Conservation (phyloP, 805 yeast genomes). For the Candida pini region DNA sequence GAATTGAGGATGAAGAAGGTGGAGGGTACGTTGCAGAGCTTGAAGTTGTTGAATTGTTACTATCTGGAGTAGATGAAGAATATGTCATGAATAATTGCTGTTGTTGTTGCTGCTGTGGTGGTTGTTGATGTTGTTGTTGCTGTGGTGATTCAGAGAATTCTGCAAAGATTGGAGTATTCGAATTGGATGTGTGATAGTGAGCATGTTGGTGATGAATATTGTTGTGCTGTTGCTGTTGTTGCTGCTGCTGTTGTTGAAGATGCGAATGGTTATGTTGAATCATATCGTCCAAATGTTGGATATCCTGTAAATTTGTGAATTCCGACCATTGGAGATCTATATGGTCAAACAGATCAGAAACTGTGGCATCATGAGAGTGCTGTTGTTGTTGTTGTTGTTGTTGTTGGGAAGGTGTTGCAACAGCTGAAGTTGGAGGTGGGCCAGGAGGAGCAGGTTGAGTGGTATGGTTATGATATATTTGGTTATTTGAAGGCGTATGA, state of each 20-base stretch:
- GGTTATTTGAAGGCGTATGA: too few species aligned
- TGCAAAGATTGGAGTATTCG: not conserved
- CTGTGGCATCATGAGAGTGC: slow-evolving; percentile 4
- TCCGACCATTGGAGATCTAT: slow-evolving; percentile 22
- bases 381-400: not conserved
- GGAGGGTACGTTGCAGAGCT: too few species aligned
- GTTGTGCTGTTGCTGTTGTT: slow-evolving; percentile 2
- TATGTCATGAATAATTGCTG: not conserved
- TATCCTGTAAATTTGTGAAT: slow-evolving; percentile 19
- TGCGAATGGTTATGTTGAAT: slow-evolving; percentile 7
- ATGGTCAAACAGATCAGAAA: slow-evolving; percentile 14
- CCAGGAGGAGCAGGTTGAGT: not conserved
- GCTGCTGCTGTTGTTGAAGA: slow-evolving; percentile 1
- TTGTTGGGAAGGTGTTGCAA: not conserved
- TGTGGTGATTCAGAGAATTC: too few species aligned
- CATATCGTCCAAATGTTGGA: slow-evolving; percentile 17
- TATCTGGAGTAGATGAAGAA: not conserved
- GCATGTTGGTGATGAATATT: not conserved
- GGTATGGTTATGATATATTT: not conserved
- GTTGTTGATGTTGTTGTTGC: slow-evolving; percentile 5
- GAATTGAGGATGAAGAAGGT: too few species aligned
- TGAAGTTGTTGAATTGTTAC: too few species aligned
- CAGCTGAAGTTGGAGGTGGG: not conserved
- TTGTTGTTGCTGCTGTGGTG: not conserved
- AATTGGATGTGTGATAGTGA: too few species aligned